phyloP scores from a whole-genome alignment of 352 stramenopile genomes.

The Peronospora destructor region DNA sequence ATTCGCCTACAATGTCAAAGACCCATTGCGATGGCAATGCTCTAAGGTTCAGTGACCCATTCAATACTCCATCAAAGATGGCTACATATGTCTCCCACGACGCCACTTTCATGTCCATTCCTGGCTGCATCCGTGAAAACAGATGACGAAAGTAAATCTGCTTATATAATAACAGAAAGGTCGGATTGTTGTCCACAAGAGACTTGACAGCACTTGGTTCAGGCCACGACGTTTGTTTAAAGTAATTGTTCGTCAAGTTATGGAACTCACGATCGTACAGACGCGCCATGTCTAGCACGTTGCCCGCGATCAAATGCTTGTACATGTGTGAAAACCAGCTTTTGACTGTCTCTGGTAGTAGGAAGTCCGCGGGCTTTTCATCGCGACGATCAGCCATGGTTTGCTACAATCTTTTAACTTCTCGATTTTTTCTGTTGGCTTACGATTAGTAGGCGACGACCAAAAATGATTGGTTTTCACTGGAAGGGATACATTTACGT shows the following conservation, averaged over 20 bases:
- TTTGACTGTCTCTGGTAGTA: slow-evolving; percentile 84
- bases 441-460: no score
- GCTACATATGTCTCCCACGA: slow-evolving; percentile 91
- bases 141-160: slow-evolving; percentile 96
- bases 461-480: no score
- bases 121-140: slow-evolving; percentile 87
- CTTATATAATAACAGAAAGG: slow-evolving; percentile 94
- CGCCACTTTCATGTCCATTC: slow-evolving; percentile 86
- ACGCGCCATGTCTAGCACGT: slow-evolving; percentile 73
- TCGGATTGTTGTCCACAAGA: slow-evolving; percentile 80
- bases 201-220: slow-evolving; percentile 78
- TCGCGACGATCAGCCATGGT: slow-evolving; percentile 60
- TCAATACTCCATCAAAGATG: slow-evolving; percentile 92
- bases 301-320: slow-evolving; percentile 77
- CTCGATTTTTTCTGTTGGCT: no score
- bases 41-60: slow-evolving; percentile 74
- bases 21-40: slow-evolving; percentile 93
- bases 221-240: slow-evolving; percentile 92
- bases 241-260: slow-evolving; percentile 90
- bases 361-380: slow-evolving; percentile 82
- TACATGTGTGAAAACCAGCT: slow-evolving; percentile 86
- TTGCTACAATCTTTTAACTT: neutral
- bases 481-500: no score
- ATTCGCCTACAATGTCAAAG: slow-evolving; percentile 98
- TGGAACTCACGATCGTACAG: slow-evolving; percentile 87